Evolutionary conservation across 2,329 filamentous ascomycete species (phyloP), one percentile per base, ranked within the genome.

Genomic region (Aspergillus sp.): DNA sequence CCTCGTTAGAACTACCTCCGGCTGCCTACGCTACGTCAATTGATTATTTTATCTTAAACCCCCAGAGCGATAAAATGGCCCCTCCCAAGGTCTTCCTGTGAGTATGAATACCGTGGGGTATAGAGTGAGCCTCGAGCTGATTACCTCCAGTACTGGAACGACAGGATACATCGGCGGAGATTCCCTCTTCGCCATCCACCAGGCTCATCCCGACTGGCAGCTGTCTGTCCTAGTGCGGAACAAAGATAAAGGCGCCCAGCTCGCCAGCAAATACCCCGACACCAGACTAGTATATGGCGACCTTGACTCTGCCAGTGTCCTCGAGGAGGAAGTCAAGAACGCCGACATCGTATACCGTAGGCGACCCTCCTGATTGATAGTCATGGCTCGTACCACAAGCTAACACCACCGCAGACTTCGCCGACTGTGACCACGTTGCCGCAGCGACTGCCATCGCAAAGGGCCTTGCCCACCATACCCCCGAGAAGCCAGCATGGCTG

Each of bases 161-260:
- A 71, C 69, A 11, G 69, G 69, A 19, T 74, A 72, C 44, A 71
- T 74, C 29, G 69, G 69, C 4, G 70, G 71, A 19, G 68, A 70
- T 31, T 59, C 63, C 24, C 57, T 74, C n/a, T 64, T 65, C 38
- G 54, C 56, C 4, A 44, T 73, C 22, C 49, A 52, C 25, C 53
- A 63, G 27, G 49, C 58, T 4, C 68, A 72, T 41, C 64, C 66
- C 3, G 63, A 69, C 28, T 69, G 64, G 58, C 52, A 67, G 25
- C 42, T 65, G 31, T 58, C 62, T 1, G 60, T 55, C 24, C 48
- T 68, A 4, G 60, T 69, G 15, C 62, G 67, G 12, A 66, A 50
- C 41, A 55, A 59, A 36, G 57, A 63, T 10, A 64, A 66, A 42
- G 64, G 59, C 11, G 49, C 49, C 20, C 52, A 60, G 31, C 42